A percentile compares a stretch with the other conserved stretches of the same genome.
phyloP scores from a whole-genome alignment of 106 monocot species.

The Posidonia australis region DNA sequence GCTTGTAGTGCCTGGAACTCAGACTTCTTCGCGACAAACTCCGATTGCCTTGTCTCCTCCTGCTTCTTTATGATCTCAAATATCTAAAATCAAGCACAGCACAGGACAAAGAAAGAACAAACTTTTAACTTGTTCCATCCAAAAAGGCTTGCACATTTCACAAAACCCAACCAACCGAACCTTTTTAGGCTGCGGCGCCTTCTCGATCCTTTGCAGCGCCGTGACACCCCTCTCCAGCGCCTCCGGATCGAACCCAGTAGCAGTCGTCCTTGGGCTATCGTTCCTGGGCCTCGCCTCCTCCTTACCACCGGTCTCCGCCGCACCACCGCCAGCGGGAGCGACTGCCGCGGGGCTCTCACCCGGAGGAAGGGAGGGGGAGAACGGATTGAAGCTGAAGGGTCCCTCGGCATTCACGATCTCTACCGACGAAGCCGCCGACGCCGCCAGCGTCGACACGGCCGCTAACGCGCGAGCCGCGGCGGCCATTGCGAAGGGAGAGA shows the following conservation, averaged over 20 bases:
- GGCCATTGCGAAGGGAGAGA: slow-evolving; percentile 30
- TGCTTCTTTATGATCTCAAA: slow-evolving; percentile 86
- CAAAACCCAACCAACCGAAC: slow-evolving; percentile 19
- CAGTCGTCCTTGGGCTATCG: slow-evolving; percentile 70
- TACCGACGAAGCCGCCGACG: background rate
- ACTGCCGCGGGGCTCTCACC: background rate
- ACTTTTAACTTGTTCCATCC: background rate
- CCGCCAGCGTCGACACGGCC: slow-evolving; percentile 47
- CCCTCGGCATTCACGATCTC: background rate
- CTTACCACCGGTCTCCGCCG: background rate
- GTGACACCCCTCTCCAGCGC: slow-evolving; percentile 73
- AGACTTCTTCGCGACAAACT: slow-evolving; percentile 43
- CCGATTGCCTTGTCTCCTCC: slow-evolving; percentile 66
- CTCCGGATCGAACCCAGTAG: slow-evolving; percentile 88
- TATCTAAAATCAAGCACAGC: slow-evolving; percentile 21
- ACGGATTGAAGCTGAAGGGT: background rate
- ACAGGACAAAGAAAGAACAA: background rate
- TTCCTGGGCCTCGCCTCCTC: slow-evolving; percentile 29
- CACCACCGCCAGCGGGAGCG: background rate
- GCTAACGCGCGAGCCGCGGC: slow-evolving; percentile 21
- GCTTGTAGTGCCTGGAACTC: slow-evolving; percentile 64
- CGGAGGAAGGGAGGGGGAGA: background rate
- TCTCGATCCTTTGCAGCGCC: slow-evolving; percentile 64
- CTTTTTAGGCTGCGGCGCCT: slow-evolving; percentile 60
- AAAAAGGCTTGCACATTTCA: background rate